Base-by-base conservation (phyloP, 345 rosid genomes). In the Camelina hispida region DNA sequence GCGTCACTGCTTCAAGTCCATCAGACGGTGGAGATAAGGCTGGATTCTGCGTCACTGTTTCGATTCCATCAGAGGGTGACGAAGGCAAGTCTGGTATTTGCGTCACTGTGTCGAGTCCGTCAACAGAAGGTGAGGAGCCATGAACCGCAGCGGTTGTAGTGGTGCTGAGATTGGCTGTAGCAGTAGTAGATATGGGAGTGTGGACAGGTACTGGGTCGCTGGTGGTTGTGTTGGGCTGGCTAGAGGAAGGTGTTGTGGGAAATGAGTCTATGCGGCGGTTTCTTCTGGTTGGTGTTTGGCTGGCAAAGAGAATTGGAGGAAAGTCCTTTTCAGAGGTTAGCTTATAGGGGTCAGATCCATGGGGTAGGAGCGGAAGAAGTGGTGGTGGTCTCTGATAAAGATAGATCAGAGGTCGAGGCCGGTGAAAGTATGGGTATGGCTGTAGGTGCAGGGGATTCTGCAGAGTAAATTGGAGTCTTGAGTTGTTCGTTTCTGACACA, bases 21-120 rank as follows among this genome's bases (percentile, higher is more conserved):
- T 20, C 22, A 20, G 22, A 20, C 22, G 22, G 22, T 20, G 22
- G 22, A 20, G 22, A 20, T 20, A 20, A 20, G 22, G 22, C 22
- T 20, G 22, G 22, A 20, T 20, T 20, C 22, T 23, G 25, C 2
- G 28, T 4, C 28, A 25, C 4, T 25, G 28, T 25, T 3, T 25
- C 28, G 4, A 25, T 3, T 15, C 16, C 84, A 84, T 87, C 93
- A 77, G 86, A 91, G 13, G 96, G 91, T 40, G 25, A 12, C 15
- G 83, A 1, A 15, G 46, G 80, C 91, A 93, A 88, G 63, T 42
- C 54, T 62, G 6, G 43, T 17, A 2, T 25, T 18, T 25, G 38
- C 8, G 32, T 61, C 74, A 15, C 48, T 35, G 35, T 30, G 11
- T 25, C 28, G 0, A 46, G 47, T 25, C 46, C 63, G 59, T 40